phyloP scores from a whole-genome alignment of 2,329 filamentous ascomycete genomes.

The Paecilomyces sp. region DNA sequence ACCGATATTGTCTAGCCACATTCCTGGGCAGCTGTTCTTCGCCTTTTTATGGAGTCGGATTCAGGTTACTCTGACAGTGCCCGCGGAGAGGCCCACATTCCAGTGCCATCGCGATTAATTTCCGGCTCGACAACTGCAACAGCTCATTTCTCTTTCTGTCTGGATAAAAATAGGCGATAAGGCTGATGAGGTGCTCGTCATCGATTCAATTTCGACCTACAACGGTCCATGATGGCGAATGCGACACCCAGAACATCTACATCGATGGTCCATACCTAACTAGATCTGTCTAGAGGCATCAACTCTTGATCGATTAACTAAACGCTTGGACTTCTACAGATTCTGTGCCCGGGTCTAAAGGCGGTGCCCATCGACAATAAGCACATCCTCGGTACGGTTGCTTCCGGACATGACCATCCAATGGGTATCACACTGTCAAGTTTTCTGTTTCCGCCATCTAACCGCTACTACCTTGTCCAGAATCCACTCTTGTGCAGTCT shows the following conservation, averaged over 20 bases:
- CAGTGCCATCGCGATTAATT: background rate
- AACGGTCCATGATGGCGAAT: background rate
- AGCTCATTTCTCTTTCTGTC: background rate
- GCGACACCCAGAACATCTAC: background rate
- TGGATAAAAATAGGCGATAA: background rate
- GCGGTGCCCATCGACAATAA: background rate
- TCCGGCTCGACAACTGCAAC: background rate
- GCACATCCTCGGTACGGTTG: background rate
- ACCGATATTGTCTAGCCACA: background rate
- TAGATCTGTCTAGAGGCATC: background rate
- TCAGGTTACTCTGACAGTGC: background rate
- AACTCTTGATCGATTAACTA: background rate
- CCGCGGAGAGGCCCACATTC: background rate
- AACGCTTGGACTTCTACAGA: background rate
- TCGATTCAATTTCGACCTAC: background rate
- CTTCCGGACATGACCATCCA: background rate
- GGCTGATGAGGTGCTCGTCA: background rate
- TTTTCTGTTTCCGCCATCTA: background rate
- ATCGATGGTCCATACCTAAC: background rate
- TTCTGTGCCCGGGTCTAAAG: background rate
- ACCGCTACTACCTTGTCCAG: background rate
- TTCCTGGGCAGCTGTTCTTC: background rate
- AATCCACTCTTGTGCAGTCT: background rate
- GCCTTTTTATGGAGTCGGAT: background rate
- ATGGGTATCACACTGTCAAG: background rate